Conservation (phyloP, 2,329 filamentous ascomycete genomes). For the Alternaria sp. region DNA sequence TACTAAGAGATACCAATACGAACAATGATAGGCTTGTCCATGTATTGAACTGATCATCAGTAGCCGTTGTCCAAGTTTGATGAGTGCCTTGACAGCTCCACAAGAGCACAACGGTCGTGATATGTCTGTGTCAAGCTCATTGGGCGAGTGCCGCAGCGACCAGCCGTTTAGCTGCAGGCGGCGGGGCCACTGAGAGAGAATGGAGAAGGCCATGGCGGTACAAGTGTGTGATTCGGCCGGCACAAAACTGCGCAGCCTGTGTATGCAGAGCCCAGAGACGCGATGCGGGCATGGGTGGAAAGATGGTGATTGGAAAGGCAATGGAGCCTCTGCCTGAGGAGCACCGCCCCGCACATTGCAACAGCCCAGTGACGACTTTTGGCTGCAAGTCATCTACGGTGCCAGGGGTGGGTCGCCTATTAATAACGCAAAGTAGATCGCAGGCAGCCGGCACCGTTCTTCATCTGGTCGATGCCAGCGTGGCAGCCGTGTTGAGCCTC, state of each 20-base stretch:
- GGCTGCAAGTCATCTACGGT: constrained; percentile 28
- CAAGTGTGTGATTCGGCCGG: constrained; percentile 13
- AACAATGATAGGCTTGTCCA: not conserved
- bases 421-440: constrained; percentile 38
- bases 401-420: constrained; percentile 25
- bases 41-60: not conserved
- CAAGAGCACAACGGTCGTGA: constrained; percentile 2
- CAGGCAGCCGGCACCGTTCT: constrained; percentile 24
- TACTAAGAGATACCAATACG: constrained; percentile 2
- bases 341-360: constrained; percentile 10
- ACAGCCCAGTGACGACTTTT: constrained; percentile 6
- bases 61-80: not conserved
- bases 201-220: constrained; percentile 4
- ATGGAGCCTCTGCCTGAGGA: not conserved
- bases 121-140: constrained; percentile 3
- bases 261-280: constrained; percentile 1
- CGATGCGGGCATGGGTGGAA: not conserved
- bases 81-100: not conserved
- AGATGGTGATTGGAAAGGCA: not conserved
- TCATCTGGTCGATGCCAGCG: constrained; percentile 25
- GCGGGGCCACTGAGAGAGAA: constrained; percentile 12
- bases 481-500: constrained; percentile 37
- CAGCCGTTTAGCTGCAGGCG: constrained; percentile 11
- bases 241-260: constrained; percentile 2
- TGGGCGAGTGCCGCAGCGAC: constrained; percentile 2